Conservation (phyloP, 2,329 filamentous ascomycete genomes). For the Fusarium miscanthi region DNA sequence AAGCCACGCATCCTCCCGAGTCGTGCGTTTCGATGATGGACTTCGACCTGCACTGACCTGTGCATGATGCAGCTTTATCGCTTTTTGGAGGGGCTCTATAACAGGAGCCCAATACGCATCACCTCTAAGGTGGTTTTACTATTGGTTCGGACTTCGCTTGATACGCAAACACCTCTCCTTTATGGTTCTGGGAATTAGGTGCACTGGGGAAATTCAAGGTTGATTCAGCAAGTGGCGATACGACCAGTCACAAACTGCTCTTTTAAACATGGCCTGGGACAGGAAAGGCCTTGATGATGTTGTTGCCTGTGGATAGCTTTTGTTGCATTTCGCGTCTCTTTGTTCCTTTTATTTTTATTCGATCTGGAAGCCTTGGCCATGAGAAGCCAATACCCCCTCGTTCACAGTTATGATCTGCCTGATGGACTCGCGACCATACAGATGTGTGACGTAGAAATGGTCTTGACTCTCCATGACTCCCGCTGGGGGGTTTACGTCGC, state of each 20-base stretch:
- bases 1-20: conserved; percentile 53
- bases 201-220: conserved; percentile 46
- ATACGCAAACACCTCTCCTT: conserved; percentile 39
- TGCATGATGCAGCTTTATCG: conserved; percentile 50
- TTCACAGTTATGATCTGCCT: conserved; percentile 36
- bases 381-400: conserved; percentile 37
- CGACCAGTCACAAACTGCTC: conserved; percentile 48
- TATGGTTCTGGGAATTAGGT: conserved; percentile 41
- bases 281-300: conserved; percentile 45
- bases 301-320: conserved; percentile 46
- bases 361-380: conserved; percentile 40
- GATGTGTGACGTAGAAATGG: conserved; percentile 35
- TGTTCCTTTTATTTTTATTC: conserved; percentile 29
- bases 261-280: conserved; percentile 42
- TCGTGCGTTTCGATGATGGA: conserved; percentile 57
- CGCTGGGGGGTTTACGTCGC: conserved; percentile 23
- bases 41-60: conserved; percentile 52
- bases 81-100: conserved; percentile 34
- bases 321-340: conserved; percentile 29
- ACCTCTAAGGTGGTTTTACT: conserved; percentile 39
- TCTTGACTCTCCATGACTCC: conserved; percentile 23
- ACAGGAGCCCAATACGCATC: conserved; percentile 30
- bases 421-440: conserved; percentile 41
- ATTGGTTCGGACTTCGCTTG: conserved; percentile 44
- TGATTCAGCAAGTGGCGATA: conserved; percentile 49